phyloP scores from a whole-genome alignment of 1,139 yeast genomes.

The Pichia sp. region DNA sequence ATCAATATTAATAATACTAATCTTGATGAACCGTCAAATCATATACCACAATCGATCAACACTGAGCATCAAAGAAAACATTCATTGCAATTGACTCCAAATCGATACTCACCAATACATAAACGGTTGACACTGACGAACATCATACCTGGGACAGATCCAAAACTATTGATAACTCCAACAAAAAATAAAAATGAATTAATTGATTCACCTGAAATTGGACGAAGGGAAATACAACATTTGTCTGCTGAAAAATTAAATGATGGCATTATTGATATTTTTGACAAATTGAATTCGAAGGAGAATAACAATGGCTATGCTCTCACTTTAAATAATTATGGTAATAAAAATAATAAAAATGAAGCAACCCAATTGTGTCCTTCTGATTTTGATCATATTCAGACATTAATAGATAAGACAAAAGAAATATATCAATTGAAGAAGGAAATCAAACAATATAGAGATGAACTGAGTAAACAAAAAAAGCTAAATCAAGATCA shows the following conservation, averaged over 20 bases:
- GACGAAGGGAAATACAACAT: conserved; percentile 1
- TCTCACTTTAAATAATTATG: no score
- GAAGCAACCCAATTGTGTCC: no score
- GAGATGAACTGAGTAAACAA: conserved; percentile 10
- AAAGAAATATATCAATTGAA: conserved; percentile 12
- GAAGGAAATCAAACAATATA: conserved; percentile 17
- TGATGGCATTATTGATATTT: conserved; percentile 11
- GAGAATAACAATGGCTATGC: no score
- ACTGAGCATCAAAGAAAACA: conserved; percentile 1
- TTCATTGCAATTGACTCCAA: conserved; percentile 6
- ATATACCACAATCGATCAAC: no score
- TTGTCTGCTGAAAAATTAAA: conserved; percentile 20
- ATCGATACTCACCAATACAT: conserved; percentile 7
- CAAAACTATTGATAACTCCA: background rate
- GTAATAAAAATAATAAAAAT: no score
- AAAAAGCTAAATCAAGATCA: conserved; percentile 8
- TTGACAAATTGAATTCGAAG: background rate
- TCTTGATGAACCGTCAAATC: no score
- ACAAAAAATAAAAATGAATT: background rate
- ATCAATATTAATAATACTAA: no score
- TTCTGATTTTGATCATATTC: conserved; percentile 9
- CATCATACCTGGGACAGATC: no score
- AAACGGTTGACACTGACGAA: conserved; percentile 1
- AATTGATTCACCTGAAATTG: conserved; percentile 10
- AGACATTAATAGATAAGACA: conserved; percentile 10